Evolutionary conservation across 306 rosid species (phyloP), one percentile per base, ranked within the genome.

Genomic region (Malus orientalis): DNA sequence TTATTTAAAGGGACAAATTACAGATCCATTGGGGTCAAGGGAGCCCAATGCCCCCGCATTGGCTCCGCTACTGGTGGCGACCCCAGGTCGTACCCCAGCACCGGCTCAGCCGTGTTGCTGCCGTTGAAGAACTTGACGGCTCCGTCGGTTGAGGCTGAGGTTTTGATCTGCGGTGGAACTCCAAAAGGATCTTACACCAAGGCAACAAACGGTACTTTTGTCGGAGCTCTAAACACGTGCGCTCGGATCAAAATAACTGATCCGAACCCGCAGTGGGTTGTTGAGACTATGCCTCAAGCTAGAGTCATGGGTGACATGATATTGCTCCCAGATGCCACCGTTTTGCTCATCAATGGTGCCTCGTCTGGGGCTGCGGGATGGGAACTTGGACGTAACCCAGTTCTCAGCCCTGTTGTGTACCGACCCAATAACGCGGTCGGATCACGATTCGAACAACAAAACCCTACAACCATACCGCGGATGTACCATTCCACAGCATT

Each of bases 81-180:
- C 0, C 93, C 97, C 0, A 80, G 92, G 76, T 69, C 78, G 32
- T 91, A 89, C 51, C 97, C 97, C 29, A 91, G 94, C 53, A 81
- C 91, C 0, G 97, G 93, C 6, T 91, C 97, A 0, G 92, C 87
- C 1, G 93, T 91, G 8, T 58, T 91, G 69, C 83, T 91, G 4
- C 97, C 93, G 2, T 5, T 92, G 9, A 83, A 57, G 55, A 87
- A 80, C 25, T n/a, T 81, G 2, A 69, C 77, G 25, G 49, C 86
- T 0, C 18, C 9, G 29, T 1, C 1, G 7, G 11, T 76, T 2
- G 85, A 73, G 51, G 91, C 91, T 2, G 97, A 91, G 76, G 97
- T 91, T 33, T 76, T 91, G 79, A 22, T 91, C 0, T 91, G 97
- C 11, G 97, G 97, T 32, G 94, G 92, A 29, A 92, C 97, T 15